These are phyloP conservation scores for Nidularia pulvinata DNA, from an alignment of 768 basidiomycete species.

Conservation along the genomic window DNA sequence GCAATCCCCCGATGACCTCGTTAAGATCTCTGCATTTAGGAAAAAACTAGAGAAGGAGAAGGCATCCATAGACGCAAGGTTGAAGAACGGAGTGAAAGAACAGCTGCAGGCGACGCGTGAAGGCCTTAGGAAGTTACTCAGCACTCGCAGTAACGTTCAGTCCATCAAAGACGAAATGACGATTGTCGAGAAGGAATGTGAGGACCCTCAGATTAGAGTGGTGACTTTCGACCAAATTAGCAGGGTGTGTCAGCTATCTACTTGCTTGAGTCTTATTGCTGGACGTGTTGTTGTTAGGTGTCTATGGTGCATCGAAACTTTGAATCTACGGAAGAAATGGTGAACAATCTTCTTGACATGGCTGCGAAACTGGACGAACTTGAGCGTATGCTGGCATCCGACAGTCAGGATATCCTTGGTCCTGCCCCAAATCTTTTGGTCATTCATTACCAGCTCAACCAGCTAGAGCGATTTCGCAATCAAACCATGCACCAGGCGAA, in stretches of 20 bases:
- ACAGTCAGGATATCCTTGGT: slow-evolving; percentile 78
- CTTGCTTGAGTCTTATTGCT: neutral
- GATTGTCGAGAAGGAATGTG: slow-evolving; percentile 72
- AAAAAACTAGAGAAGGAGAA: slow-evolving; percentile 98
- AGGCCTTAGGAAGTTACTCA: slow-evolving; percentile 79
- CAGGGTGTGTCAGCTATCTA: slow-evolving; percentile 57
- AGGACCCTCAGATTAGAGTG: slow-evolving; percentile 74
- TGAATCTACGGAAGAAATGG: slow-evolving; percentile 94
- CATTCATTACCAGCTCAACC: slow-evolving; percentile 90
- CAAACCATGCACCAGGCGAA: slow-evolving; percentile 95
- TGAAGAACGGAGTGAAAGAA: slow-evolving; percentile 90
- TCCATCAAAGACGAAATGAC: slow-evolving; percentile 86
- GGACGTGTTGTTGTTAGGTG: slow-evolving; percentile 59
- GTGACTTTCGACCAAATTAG: slow-evolving; percentile 96
- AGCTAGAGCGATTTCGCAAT: slow-evolving; percentile 92
- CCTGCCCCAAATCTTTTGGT: slow-evolving; percentile 87
- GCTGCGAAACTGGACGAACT: slow-evolving; percentile 79
- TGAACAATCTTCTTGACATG: slow-evolving; percentile 93
- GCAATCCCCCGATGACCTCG: slow-evolving; percentile 91
- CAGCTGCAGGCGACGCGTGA: slow-evolving; percentile 91
- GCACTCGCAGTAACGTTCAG: slow-evolving; percentile 78
- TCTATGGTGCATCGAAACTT: slow-evolving; percentile 97
- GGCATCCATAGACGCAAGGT: slow-evolving; percentile 87
- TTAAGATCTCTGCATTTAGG: slow-evolving; percentile 84
- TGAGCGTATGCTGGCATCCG: slow-evolving; percentile 74